These are phyloP conservation scores for Neophaeococcomyces aloes DNA, from an alignment of 2,329 filamentous ascomycete species.

Conservation along the genomic window DNA sequence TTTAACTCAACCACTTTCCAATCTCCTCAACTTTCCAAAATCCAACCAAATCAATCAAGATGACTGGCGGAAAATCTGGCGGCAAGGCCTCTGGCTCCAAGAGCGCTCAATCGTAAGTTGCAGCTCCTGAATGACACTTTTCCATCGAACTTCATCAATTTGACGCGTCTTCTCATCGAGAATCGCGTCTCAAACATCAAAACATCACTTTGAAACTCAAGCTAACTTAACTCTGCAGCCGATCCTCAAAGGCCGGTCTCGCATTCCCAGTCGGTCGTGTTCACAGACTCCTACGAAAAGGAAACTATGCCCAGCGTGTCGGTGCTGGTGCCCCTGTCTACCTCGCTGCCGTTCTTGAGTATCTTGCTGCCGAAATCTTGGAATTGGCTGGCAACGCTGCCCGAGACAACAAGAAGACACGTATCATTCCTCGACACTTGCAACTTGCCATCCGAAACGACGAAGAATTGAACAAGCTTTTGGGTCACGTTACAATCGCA, in stretches of 20 bases:
- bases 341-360: constrained; percentile 93
- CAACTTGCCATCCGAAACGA: constrained; percentile 99
- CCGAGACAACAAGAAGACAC: constrained; percentile 99
- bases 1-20: constrained; percentile 22
- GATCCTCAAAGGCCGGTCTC: constrained; percentile 98
- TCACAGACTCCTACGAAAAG: constrained; percentile 96
- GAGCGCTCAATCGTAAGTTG: constrained; percentile 94
- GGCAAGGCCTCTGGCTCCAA: constrained; percentile 99
- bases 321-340: constrained; percentile 97
- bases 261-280: constrained; percentile 99
- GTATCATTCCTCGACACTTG: constrained; percentile 98
- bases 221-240: constrained; percentile 49
- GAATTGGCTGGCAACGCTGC: constrained; percentile 97
- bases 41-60: constrained; percentile 54
- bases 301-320: constrained; percentile 99
- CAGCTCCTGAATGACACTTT: background rate
- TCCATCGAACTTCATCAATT: constrained; percentile 15
- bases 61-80: constrained; percentile 99
- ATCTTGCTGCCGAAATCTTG: constrained; percentile 96
- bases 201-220: constrained; percentile 8
- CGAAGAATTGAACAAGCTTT: constrained; percentile 98
- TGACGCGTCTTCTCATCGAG: constrained; percentile 30
- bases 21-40: constrained; percentile 29
- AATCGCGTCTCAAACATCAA: background rate
- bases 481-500: constrained; percentile 91